Conservation (phyloP, 2,329 filamentous ascomycete genomes). For the Zalaria sp. region DNA sequence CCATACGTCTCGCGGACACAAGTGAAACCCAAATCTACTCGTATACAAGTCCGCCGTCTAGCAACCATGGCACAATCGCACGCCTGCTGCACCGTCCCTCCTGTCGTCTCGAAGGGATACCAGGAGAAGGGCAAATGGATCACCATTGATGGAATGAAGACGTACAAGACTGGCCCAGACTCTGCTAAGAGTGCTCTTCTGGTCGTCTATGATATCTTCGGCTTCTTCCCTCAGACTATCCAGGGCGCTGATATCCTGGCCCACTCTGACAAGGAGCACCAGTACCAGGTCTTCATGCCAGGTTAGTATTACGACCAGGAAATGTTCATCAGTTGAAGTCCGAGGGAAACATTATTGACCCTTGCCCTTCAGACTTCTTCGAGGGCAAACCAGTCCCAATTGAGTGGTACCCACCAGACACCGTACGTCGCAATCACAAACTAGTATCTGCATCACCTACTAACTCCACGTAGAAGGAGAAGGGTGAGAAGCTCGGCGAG, state of each 20-base stretch:
- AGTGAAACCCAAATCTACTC: not conserved
- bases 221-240: conserved; percentile 48
- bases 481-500: conserved; percentile 43
- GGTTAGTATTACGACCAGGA: conserved; percentile 4
- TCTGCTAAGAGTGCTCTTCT: conserved; percentile 43
- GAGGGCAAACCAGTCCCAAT: conserved; percentile 56
- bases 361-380: conserved; percentile 53
- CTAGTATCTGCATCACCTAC: too few species aligned
- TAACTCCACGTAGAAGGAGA: conserved; percentile 29
- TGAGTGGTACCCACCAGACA: conserved; percentile 43
- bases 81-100: conserved; percentile 35
- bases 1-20: not conserved
- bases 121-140: conserved; percentile 44
- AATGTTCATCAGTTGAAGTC: not conserved
- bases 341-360: not conserved
- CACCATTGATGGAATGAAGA: conserved; percentile 46
- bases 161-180: conserved; percentile 44
- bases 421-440: conserved; percentile 10
- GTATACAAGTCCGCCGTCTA: not conserved
- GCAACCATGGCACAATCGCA: conserved; percentile 14
- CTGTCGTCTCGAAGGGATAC: conserved; percentile 36
- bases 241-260: conserved; percentile 52
- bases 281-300: conserved; percentile 80
- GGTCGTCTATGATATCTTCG: conserved; percentile 47
- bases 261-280: conserved; percentile 46